A percentile compares a stretch with the other conserved stretches of the same genome.
These are phyloP conservation scores for Eutrema japonicum DNA, from an alignment of 345 rosid species.

Conservation along the genomic window DNA sequence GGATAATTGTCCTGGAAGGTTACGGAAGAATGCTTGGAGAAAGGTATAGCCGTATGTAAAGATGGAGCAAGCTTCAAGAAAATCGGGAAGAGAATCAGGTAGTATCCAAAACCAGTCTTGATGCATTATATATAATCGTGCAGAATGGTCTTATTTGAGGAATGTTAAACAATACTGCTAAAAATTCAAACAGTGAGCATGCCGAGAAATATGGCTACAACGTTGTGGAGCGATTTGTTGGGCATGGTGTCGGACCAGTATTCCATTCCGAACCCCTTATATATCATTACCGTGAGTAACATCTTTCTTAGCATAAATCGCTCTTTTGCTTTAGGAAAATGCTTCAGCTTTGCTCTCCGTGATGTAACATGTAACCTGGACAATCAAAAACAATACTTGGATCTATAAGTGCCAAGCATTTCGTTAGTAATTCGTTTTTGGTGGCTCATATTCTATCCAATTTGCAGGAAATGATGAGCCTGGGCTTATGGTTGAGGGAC, in stretches of 20 bases:
- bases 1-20: constrained; percentile 50
- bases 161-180: not conserved
- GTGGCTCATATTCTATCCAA: constrained; percentile 28
- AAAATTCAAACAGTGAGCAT: constrained; percentile 62
- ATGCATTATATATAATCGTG: not conserved
- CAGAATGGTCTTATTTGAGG: not conserved
- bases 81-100: constrained; percentile 94
- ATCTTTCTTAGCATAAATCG: not conserved
- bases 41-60: constrained; percentile 88
- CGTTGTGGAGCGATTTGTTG: constrained; percentile 94
- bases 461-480: constrained; percentile 71
- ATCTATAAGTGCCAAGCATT: not conserved
- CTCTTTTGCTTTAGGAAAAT: not conserved
- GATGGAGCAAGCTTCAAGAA: constrained; percentile 91
- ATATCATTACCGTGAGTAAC: constrained; percentile 72
- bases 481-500: constrained; percentile 84
- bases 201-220: constrained; percentile 84
- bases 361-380: constrained; percentile 15
- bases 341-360: not conserved
- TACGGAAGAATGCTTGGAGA: constrained; percentile 92
- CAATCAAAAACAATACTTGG: constrained; percentile 1
- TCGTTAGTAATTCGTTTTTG: constrained; percentile 8
- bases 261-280: constrained; percentile 90
- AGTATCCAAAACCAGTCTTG: constrained; percentile 18
- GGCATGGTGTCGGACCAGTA: constrained; percentile 86